Evolutionary conservation across 2,329 filamentous ascomycete species (phyloP), one percentile per base, ranked within the genome.

Genomic region (Aspergillus quadricinctus): DNA sequence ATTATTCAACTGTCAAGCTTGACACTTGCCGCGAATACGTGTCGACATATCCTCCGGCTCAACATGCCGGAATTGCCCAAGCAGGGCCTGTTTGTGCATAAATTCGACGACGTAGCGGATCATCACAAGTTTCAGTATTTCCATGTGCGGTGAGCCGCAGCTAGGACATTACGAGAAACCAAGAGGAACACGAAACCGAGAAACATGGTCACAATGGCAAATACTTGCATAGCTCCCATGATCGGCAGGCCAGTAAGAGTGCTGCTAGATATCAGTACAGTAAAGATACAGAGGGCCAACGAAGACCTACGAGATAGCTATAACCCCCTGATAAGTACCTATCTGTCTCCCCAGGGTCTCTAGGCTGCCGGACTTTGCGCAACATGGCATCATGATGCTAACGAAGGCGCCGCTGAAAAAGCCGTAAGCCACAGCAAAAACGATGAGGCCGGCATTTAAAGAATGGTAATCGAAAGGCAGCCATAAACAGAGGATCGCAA

Each of bases 291-390:
- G 5, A 11, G 29, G 29, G 29, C 11, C 29, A 31, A 14, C 29
- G 29, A 31, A 27, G 31, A 58, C 58, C 48, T 57, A 69, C 65
- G 58, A 60, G 28, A 63, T 23, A 10, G 60, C 60, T 17, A 69
- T 61, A 2, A 66, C 57, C 27, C 61, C 46, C 49, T 69, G 64
- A 27, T 64, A 69, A 1, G 71, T 66, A 3, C 72, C 72, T 48
- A 74, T 71, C 23, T 69, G 62, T 52, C 70, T 68, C 0, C 71
- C 73, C 6, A 74, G 53, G 1, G 72, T 66, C 10, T 72, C 63
- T 3, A 73, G 61, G 25, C 56, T 62, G 0, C 69, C 69, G 1
- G 62, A 56, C 23, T 70, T 70, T 10, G 60, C 68, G 1, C 60
- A 65, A 48, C 69, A 71, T 2, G 68, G 69, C 66, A 71, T 70